phyloP scores from a whole-genome alignment of 2,329 filamentous ascomycete genomes.

The Phialophora macrospora region DNA sequence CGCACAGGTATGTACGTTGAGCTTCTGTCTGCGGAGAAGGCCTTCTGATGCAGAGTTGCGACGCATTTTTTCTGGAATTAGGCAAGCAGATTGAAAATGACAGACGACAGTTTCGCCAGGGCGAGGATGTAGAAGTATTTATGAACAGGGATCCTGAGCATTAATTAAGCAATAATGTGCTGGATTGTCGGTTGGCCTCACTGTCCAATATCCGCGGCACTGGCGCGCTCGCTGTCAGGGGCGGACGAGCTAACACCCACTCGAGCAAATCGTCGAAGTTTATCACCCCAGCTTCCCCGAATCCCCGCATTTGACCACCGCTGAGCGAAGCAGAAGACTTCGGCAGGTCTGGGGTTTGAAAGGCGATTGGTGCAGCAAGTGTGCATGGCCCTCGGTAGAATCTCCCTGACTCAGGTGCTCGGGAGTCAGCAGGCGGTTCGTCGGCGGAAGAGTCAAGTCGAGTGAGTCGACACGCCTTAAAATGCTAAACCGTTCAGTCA shows the following conservation, averaged over 20 bases:
- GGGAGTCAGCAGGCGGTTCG: constrained; percentile 14
- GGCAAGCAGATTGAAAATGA: neutral
- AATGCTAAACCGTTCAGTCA: neutral
- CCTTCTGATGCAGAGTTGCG: constrained; percentile 25
- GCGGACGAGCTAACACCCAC: neutral
- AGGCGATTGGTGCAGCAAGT: constrained; percentile 15
- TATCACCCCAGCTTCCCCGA: constrained; percentile 9
- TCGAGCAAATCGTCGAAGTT: neutral
- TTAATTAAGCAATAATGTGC: constrained; percentile 1
- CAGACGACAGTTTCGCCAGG: neutral
- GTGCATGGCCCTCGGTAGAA: constrained; percentile 10
- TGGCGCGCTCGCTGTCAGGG: neutral
- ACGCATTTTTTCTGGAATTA: constrained; percentile 15
- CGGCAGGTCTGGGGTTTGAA: neutral
- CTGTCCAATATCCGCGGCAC: neutral
- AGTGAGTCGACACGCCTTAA: neutral
- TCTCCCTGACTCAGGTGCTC: constrained; percentile 18
- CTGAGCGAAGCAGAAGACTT: neutral
- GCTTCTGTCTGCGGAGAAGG: constrained; percentile 29
- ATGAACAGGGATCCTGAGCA: neutral
- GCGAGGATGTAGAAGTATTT: neutral
- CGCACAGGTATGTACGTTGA: constrained; percentile 29
- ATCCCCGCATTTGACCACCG: constrained; percentile 15
- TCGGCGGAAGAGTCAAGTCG: neutral
- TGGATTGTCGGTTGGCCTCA: neutral